Conservation (phyloP, 1,284 basidiomycete species). For the Psilocybe mexicana region DNA sequence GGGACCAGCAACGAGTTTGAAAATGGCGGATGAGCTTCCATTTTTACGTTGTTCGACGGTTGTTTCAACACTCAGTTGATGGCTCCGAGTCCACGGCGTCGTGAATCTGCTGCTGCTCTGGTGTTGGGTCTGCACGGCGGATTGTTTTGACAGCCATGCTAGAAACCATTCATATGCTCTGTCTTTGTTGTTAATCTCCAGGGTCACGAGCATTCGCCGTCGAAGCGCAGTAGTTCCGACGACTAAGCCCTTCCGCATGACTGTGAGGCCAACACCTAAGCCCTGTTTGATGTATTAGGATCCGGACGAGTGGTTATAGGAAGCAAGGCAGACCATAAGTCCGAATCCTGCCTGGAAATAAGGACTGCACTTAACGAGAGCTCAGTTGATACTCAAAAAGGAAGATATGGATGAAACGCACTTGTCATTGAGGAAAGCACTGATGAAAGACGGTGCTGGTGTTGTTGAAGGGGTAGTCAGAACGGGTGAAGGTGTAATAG, state of each 20-base stretch:
- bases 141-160: slow-evolving; percentile 88
- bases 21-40: slow-evolving; percentile 83
- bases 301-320: slow-evolving; percentile 2
- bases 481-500: neutral
- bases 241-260: slow-evolving; percentile 71
- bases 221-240: slow-evolving; percentile 78
- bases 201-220: slow-evolving; percentile 88
- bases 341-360: slow-evolving; percentile 97
- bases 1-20: slow-evolving; percentile 94
- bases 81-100: slow-evolving; percentile 68
- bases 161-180: slow-evolving; percentile 97
- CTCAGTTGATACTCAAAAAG: slow-evolving; percentile 15
- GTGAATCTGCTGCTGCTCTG: slow-evolving; percentile 33
- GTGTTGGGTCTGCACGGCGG: slow-evolving; percentile 33
- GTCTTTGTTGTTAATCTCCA: slow-evolving; percentile 97
- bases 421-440: slow-evolving; percentile 49
- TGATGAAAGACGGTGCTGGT: slow-evolving; percentile 28
- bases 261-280: slow-evolving; percentile 79
- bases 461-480: neutral
- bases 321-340: slow-evolving; percentile 70
- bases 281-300: slow-evolving; percentile 53
- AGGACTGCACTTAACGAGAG: slow-evolving; percentile 62
- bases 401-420: slow-evolving; percentile 32
- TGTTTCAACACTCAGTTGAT: slow-evolving; percentile 96
- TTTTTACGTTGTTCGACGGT: slow-evolving; percentile 86